phyloP scores from a whole-genome alignment of 2,329 filamentous ascomycete species.

The Endoconidiophora polonica region DNA sequence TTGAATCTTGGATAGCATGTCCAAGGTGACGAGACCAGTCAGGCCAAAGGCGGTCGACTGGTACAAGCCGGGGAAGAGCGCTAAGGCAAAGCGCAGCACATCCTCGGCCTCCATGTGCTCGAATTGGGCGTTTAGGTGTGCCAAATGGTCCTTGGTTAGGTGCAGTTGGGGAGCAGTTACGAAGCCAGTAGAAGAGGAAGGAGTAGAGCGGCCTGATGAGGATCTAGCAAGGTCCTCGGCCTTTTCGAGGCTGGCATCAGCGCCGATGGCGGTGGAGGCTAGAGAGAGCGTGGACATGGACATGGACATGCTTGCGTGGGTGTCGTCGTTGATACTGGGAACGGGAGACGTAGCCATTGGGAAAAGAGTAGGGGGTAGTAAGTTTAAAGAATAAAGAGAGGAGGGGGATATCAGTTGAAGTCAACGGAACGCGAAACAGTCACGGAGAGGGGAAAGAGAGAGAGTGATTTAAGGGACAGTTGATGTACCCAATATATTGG shows the following conservation, averaged over 20 bases:
- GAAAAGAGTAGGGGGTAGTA: background rate
- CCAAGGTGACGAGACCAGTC: slow-evolving; percentile 65
- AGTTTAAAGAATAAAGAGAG: background rate
- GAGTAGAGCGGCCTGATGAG: slow-evolving; percentile 36
- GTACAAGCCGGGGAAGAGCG: slow-evolving; percentile 76
- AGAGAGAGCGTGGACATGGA: slow-evolving; percentile 11
- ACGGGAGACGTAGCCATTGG: slow-evolving; percentile 10
- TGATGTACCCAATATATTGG: slow-evolving; percentile 3
- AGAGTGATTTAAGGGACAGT: background rate
- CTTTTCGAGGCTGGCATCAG: slow-evolving; percentile 25
- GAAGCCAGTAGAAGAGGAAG: slow-evolving; percentile 19
- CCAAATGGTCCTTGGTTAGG: slow-evolving; percentile 75
- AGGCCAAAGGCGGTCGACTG: slow-evolving; percentile 74
- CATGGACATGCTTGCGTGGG: slow-evolving; percentile 5
- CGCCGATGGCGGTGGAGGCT: slow-evolving; percentile 14
- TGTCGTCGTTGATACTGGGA: slow-evolving; percentile 8
- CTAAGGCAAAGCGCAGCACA: slow-evolving; percentile 80
- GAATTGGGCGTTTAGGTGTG: slow-evolving; percentile 79
- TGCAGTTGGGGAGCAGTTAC: slow-evolving; percentile 51
- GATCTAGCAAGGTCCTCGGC: slow-evolving; percentile 66
- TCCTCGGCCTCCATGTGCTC: slow-evolving; percentile 80
- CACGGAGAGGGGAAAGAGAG: background rate
- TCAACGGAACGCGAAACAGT: background rate
- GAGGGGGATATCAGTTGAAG: background rate
- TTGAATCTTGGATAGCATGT: slow-evolving; percentile 68